phyloP scores from a whole-genome alignment of 306 rosid genomes.

The Canavalia ensiformis region DNA sequence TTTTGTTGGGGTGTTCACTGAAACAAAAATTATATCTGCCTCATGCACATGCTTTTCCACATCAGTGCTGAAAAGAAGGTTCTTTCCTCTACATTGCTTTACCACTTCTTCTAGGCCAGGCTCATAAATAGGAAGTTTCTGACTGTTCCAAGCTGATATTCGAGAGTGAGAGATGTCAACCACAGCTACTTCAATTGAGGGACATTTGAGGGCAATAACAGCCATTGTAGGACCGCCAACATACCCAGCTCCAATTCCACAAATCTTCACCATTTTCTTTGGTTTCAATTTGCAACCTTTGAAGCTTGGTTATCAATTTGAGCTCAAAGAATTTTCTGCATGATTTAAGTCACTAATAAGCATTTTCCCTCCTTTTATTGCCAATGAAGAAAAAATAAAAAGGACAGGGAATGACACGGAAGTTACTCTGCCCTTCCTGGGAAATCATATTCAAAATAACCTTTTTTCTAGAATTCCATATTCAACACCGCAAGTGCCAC shows the following conservation, averaged over 20 bases:
- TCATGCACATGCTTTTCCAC: conserved; percentile 76
- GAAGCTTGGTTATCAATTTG: conserved; percentile 21
- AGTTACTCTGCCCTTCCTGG: not conserved
- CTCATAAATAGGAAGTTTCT: conserved; percentile 80
- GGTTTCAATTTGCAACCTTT: conserved; percentile 47
- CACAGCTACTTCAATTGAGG: conserved; percentile 74
- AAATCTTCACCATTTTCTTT: conserved; percentile 77
- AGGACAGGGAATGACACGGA: not conserved
- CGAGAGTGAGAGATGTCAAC: conserved; percentile 81
- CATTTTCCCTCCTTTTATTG: conserved; percentile 12
- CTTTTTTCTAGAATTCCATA: not conserved
- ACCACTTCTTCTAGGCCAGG: conserved; percentile 82
- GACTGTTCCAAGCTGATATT: conserved; percentile 84
- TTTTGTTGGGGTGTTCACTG: conserved; percentile 87
- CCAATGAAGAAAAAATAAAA: not conserved
- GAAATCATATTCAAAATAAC: not conserved
- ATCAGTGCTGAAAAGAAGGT: conserved; percentile 78
- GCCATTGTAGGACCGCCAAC: conserved; percentile 94
- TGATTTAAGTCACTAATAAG: conserved; percentile 10
- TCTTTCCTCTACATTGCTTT: conserved; percentile 78
- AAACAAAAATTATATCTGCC: conserved; percentile 81
- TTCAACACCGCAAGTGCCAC: not conserved
- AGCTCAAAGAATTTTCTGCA: conserved; percentile 18
- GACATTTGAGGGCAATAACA: conserved; percentile 83
- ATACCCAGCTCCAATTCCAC: conserved; percentile 91